Conservation (phyloP, 768 basidiomycete genomes). For the Pseudohyphozyma bogoriensis region DNA sequence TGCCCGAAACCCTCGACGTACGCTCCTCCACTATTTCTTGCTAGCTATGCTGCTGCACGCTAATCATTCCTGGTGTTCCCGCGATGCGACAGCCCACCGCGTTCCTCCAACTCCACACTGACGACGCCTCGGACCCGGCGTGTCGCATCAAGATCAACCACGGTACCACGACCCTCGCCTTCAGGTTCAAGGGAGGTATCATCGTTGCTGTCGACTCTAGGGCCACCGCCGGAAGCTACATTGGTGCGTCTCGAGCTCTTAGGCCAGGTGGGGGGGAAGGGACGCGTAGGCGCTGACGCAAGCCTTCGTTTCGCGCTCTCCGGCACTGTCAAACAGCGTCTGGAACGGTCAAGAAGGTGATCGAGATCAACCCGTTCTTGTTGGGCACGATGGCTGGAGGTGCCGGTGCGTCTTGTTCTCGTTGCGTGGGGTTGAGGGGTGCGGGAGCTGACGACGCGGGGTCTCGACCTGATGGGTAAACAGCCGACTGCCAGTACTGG, state of each 20-base stretch:
- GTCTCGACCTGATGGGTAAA: background rate
- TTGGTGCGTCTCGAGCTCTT: slow-evolving; percentile 52
- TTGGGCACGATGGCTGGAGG: slow-evolving; percentile 99
- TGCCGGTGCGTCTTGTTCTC: slow-evolving; percentile 52
- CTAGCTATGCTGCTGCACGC: no score
- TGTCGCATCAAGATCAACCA: slow-evolving; percentile 98
- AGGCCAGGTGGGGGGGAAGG: background rate
- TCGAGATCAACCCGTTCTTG: slow-evolving; percentile 97
- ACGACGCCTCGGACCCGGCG: slow-evolving; percentile 85
- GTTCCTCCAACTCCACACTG: slow-evolving; percentile 86
- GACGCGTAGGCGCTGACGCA: background rate
- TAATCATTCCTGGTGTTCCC: background rate
- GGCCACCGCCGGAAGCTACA: slow-evolving; percentile 92
- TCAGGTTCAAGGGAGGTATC: slow-evolving; percentile 90
- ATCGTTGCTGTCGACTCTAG: slow-evolving; percentile 99
- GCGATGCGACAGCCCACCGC: slow-evolving; percentile 57
- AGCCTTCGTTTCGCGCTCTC: background rate
- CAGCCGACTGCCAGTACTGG: slow-evolving; percentile 93
- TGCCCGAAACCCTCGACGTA: slow-evolving; percentile 21
- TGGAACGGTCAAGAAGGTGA: slow-evolving; percentile 94
- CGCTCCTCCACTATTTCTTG: background rate
- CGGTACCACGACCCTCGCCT: slow-evolving; percentile 95
- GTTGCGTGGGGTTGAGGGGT: background rate
- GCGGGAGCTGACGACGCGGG: background rate
- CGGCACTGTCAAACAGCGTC: slow-evolving; percentile 72